Evolutionary conservation across 257 asterid genomes (phyloP).

Genomic region (Penstemon eatonii): DNA sequence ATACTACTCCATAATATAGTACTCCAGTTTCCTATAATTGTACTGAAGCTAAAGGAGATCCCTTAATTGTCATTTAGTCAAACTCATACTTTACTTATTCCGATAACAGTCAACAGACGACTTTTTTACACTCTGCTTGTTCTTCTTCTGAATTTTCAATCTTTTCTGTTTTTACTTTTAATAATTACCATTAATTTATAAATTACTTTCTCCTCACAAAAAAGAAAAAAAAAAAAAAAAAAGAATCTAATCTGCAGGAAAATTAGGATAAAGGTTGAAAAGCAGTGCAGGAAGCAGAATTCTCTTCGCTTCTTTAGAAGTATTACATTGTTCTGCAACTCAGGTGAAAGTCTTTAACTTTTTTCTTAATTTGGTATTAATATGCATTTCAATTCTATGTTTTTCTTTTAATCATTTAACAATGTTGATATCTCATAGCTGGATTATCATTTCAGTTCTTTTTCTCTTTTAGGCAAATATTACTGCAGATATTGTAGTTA

Average conservation of each 20-base stretch:
- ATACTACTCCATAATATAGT: too few species aligned
- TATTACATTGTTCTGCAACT: constrained; percentile 27
- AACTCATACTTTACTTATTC: too few species aligned
- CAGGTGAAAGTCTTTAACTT: constrained; percentile 28
- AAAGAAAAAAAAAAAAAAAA: too few species aligned
- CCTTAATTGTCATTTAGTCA: too few species aligned
- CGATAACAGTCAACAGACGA: not conserved
- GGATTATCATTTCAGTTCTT: constrained; percentile 10
- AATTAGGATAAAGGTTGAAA: constrained; percentile 14
- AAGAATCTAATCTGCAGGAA: constrained; percentile 30
- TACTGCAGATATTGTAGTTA: not conserved
- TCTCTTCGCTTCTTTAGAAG: constrained; percentile 15
- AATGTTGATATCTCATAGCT: constrained; percentile 18
- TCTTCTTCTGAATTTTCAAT: constrained; percentile 17
- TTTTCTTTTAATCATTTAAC: not conserved
- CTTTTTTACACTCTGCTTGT: too few species aligned
- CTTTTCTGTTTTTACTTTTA: constrained; percentile 10
- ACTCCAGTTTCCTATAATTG: too few species aligned
- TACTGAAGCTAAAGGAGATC: too few species aligned
- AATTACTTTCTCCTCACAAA: constrained; percentile 26
- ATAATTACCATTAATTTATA: not conserved
- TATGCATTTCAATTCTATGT: constrained; percentile 5
- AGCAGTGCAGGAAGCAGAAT: constrained; percentile 22
- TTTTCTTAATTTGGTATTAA: constrained; percentile 27
- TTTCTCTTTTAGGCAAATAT: constrained; percentile 4